phyloP scores from a whole-genome alignment of 2,329 filamentous ascomycete species.

The Pseudogymnoascus sp. region DNA sequence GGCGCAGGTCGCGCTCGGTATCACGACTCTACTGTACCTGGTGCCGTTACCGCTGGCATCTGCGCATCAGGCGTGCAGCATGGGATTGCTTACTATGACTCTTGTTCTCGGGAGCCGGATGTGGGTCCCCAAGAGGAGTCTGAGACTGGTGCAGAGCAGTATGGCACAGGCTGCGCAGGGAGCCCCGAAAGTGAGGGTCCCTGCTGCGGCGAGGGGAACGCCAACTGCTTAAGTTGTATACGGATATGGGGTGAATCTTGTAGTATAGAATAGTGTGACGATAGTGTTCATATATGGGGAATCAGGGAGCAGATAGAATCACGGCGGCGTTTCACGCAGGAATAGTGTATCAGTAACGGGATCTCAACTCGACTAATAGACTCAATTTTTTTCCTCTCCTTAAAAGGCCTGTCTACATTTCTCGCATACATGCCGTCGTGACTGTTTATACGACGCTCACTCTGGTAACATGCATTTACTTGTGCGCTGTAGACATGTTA shows the following conservation, averaged over 20 bases:
- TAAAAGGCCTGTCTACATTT: slow-evolving; percentile 2
- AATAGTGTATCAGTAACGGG: not conserved
- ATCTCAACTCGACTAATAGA: slow-evolving; percentile 9
- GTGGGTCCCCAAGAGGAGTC: slow-evolving; percentile 59
- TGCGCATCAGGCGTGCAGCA: slow-evolving; percentile 81
- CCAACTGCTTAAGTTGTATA: not conserved
- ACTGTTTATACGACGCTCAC: slow-evolving; percentile 2
- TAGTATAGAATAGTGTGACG: slow-evolving; percentile 1
- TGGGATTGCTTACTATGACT: slow-evolving; percentile 75
- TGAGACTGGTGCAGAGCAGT: slow-evolving; percentile 45
- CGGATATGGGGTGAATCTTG: not conserved
- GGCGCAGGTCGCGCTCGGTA: slow-evolving; percentile 77
- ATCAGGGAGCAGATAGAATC: not conserved
- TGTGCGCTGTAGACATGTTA: slow-evolving; percentile 10
- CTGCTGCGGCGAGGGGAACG: not conserved
- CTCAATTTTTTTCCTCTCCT: not conserved
- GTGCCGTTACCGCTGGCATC: slow-evolving; percentile 83
- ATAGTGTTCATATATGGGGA: slow-evolving; percentile 3
- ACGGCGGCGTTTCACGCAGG: slow-evolving; percentile 2
- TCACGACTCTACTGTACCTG: slow-evolving; percentile 86
- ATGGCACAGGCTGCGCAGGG: slow-evolving; percentile 13
- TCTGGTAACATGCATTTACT: slow-evolving; percentile 10
- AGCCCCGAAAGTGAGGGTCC: not conserved
- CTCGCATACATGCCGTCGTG: not conserved
- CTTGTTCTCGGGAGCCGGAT: slow-evolving; percentile 71